A percentile compares a stretch with the other conserved stretches of the same genome.
Evolutionary conservation across 768 basidiomycete genomes (phyloP).

Genomic region (Leccinum arenicola): DNA sequence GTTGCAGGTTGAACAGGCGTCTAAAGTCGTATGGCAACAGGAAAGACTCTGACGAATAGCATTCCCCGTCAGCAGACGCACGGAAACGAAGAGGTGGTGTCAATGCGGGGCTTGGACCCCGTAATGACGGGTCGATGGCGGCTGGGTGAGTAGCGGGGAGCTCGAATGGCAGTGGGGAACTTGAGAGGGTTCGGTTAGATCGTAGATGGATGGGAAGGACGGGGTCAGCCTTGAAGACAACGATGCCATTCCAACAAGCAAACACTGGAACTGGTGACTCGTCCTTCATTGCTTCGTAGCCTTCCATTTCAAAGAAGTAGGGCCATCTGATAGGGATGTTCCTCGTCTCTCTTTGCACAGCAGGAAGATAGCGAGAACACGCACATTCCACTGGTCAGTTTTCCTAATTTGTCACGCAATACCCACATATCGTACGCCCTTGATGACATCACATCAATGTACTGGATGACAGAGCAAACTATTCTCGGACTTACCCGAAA

Average conservation of each 20-base stretch:
- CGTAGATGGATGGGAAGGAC: conserved; percentile 39
- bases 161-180: conserved; percentile 22
- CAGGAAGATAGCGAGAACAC: background rate
- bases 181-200: conserved; percentile 36
- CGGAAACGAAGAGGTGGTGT: conserved; percentile 19
- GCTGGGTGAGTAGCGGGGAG: conserved; percentile 18
- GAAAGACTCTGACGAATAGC: conserved; percentile 37
- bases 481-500: conserved; percentile 30
- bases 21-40: conserved; percentile 42
- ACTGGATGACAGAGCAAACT: background rate
- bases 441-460: background rate
- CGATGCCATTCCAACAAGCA: conserved; percentile 47
- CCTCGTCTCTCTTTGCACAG: background rate
- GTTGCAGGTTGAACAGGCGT: conserved; percentile 36
- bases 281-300: conserved; percentile 32
- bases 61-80: conserved; percentile 14
- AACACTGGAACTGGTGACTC: conserved; percentile 44
- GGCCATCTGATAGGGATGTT: conserved; percentile 30
- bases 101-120: conserved; percentile 18
- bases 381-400: conserved; percentile 16
- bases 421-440: conserved; percentile 26
- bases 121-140: conserved; percentile 5
- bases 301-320: conserved; percentile 39
- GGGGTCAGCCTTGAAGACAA: conserved; percentile 39
- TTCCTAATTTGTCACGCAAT: conserved; percentile 19